Conservation (phyloP, 1,139 yeast genomes). For the Candida gigantensis region DNA sequence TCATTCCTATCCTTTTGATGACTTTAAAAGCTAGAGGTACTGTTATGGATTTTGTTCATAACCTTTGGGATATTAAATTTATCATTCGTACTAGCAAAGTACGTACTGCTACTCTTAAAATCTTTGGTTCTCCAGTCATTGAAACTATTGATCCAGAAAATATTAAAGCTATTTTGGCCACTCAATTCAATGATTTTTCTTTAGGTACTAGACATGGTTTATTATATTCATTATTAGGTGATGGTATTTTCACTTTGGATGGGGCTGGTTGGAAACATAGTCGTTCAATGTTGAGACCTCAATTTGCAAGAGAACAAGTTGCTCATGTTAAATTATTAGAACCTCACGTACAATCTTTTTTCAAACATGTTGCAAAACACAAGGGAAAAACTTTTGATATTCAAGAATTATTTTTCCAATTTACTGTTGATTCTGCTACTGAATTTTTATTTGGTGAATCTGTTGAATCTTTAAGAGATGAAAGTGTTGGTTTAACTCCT, state of each 20-base stretch:
- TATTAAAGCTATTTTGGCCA: conserved; percentile 39
- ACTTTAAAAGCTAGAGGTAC: conserved; percentile 24
- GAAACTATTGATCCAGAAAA: conserved; percentile 33
- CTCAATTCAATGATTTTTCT: conserved; percentile 51
- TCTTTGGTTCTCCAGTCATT: conserved; percentile 26
- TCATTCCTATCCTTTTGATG: conserved; percentile 17
- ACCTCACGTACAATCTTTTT: conserved; percentile 43
- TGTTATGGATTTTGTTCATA: conserved; percentile 21
- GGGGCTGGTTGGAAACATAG: conserved; percentile 61
- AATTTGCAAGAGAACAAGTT: conserved; percentile 54
- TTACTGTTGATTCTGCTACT: conserved; percentile 60
- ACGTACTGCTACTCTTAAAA: conserved; percentile 34
- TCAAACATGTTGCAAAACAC: conserved; percentile 26
- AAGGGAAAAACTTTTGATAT: conserved; percentile 31
- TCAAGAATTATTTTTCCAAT: conserved; percentile 40
- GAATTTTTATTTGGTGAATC: conserved; percentile 62
- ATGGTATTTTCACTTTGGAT: conserved; percentile 59
- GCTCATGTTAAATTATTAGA: conserved; percentile 47
- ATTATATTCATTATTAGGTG: conserved; percentile 49
- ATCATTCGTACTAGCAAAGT: background rate
- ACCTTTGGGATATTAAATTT: conserved; percentile 13
- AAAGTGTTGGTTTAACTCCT: conserved; percentile 22
- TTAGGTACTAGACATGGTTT: conserved; percentile 49
- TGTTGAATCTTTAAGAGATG: conserved; percentile 39
- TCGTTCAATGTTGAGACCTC: conserved; percentile 56